A percentile compares a stretch with the other conserved stretches of the same genome.
Conservation (phyloP, 306 rosid genomes). For the Lathyrus tuberosus region DNA sequence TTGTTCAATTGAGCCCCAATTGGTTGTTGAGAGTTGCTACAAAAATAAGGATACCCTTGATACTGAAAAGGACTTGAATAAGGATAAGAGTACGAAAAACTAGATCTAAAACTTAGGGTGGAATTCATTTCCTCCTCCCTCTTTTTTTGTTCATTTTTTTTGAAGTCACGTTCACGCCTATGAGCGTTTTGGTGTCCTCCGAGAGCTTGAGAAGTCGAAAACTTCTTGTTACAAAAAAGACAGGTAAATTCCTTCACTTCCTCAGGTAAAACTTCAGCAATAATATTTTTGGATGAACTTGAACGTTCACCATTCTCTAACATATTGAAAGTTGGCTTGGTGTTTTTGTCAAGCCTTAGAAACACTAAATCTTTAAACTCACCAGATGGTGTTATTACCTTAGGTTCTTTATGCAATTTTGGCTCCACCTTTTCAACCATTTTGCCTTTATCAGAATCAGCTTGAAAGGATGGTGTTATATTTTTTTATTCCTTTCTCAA, state of each 20-base stretch:
- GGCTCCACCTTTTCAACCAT: neutral
- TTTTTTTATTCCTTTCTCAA: no score
- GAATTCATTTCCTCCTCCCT: neutral
- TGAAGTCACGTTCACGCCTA: no score
- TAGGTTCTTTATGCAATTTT: neutral
- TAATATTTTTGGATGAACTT: neutral
- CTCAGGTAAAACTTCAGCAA: neutral
- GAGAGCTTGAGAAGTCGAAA: slow-evolving; percentile 62
- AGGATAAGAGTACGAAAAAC: neutral
- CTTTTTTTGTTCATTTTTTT: no score
- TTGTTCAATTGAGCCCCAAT: neutral
- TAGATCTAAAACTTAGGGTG: neutral
- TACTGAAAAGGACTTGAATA: neutral
- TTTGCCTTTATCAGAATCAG: neutral
- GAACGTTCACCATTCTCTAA: neutral
- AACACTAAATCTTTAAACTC: neutral
- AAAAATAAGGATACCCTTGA: neutral
- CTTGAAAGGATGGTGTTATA: no score
- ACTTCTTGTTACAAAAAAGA: slow-evolving; percentile 31
- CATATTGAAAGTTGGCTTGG: neutral
- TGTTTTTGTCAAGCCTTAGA: neutral
- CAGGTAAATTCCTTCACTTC: neutral
- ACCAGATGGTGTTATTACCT: neutral
- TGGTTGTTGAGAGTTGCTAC: neutral
- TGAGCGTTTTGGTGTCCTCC: no score